Percentiles rank a stretch among this genome's conserved stretches.
phyloP scores from a whole-genome alignment of 352 stramenopile species.

The Globisporangium nagaii region DNA sequence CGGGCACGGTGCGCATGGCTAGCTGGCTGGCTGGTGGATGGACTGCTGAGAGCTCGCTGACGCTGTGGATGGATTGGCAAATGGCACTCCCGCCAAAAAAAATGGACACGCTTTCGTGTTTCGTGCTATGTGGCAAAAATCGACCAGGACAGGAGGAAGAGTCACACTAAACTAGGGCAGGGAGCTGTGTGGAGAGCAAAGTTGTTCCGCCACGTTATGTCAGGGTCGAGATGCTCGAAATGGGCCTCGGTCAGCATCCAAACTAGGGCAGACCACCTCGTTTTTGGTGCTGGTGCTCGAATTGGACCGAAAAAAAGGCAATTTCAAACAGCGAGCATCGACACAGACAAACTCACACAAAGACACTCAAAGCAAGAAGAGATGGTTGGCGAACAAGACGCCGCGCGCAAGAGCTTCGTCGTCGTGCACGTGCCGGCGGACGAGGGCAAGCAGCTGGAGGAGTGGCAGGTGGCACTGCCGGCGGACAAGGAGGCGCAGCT shows the following conservation, averaged over 20 bases:
- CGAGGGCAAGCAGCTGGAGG: conserved; percentile 46
- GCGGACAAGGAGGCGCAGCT: conserved; percentile 76
- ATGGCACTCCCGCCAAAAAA: conserved; percentile 5
- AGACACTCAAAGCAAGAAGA: not conserved
- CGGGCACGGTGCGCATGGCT: conserved; percentile 25
- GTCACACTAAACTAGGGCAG: no score
- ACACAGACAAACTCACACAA: not conserved
- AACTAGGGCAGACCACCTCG: no score
- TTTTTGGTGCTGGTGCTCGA: no score
- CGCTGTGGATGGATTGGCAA: not conserved
- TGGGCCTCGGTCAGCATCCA: no score
- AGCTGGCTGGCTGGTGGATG: not conserved
- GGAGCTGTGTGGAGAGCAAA: no score
- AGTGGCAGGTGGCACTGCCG: conserved; percentile 66
- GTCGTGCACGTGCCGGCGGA: conserved; percentile 68
- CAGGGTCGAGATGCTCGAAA: no score
- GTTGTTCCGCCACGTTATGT: no score
- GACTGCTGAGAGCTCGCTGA: not conserved
- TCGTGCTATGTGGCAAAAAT: no score
- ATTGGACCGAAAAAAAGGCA: no score
- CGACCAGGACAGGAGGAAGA: no score
- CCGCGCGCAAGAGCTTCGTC: conserved; percentile 53
- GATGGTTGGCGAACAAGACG: conserved; percentile 57
- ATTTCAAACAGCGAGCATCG: no score
- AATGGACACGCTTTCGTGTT: no score